Base-by-base conservation (phyloP, 139 green algal genomes). In the Asterochloris sp. region DNA sequence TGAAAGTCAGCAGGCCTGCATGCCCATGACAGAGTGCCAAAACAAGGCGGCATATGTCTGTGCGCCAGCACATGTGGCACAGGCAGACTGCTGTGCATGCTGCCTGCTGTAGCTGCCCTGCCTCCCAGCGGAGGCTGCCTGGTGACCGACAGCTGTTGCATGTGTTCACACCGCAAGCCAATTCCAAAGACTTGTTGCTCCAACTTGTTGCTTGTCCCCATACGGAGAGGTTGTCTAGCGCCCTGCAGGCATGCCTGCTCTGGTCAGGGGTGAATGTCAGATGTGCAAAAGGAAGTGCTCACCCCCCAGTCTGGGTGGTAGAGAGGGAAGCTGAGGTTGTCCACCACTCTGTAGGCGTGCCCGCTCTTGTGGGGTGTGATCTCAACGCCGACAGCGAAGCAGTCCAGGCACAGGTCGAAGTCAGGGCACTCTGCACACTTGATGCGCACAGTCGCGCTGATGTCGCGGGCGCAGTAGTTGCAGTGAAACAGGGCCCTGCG, bases 401-500 rank as follows among this genome's bases (percentile, higher is more conserved):
- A 99, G 78, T 98, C 93, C 38, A 99, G 76, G 90, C 97, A 99
- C 12, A 99, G 89, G 86, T 99, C 95, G 84, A 97, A 97, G 87
- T 98, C 94, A 12, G 88, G 81, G 88, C 95, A 98, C 13, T 91
- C 89, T 0, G 95, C 94, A 77, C 97, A 99, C 79, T 97, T 98
- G 78, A 99, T 97, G 74, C 95, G 93, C 54, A 98, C 88, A 13
- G 82, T 86, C 28, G 91, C 85, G 21, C 83, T 93, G 74, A 99
- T 95, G 85, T 99, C 96, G 73, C 91, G 93, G 29, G 93, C 85
- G 88, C 96, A 99, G 89, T 98, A 97, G 85, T 98, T 96, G 89
- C 96, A 99, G 86, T 98, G 94, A 83, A 96, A 99, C 23, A 98
- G 87, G 1, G 89, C 87, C 80, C 90, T 93, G 86, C 85, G 68